A percentile compares a stretch with the other conserved stretches of the same genome.
phyloP scores from a whole-genome alignment of 805 yeast species.

The Yarrowia bubula region DNA sequence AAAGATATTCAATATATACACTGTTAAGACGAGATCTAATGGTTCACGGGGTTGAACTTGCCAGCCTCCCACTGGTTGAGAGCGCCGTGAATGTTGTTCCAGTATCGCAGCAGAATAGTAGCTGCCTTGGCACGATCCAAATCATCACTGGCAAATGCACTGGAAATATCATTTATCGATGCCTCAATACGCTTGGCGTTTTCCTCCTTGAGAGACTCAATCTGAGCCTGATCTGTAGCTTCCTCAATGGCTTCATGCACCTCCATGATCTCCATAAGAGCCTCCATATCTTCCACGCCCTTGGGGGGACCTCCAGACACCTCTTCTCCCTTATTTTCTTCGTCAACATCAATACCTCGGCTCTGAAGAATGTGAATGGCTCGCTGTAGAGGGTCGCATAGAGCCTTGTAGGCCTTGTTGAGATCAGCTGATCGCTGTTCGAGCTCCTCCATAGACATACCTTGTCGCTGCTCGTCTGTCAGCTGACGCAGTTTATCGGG shows the following conservation, averaged over 20 bases:
- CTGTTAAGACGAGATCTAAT: neutral
- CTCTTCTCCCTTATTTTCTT: conserved; percentile 35
- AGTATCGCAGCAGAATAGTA: conserved; percentile 74
- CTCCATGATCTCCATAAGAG: conserved; percentile 75
- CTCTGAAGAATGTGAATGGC: conserved; percentile 56
- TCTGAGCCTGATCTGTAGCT: conserved; percentile 57
- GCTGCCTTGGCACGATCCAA: conserved; percentile 61
- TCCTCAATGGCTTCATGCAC: conserved; percentile 80
- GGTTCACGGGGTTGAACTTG: conserved; percentile 21
- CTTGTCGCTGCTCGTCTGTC: conserved; percentile 30
- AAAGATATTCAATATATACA: conserved; percentile 4
- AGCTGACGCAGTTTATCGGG: conserved; percentile 61
- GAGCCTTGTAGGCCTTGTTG: conserved; percentile 73
- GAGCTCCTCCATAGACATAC: conserved; percentile 33
- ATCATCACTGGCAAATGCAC: conserved; percentile 48
- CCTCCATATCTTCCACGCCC: conserved; percentile 45
- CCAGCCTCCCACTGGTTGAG: conserved; percentile 25
- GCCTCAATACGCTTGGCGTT: conserved; percentile 56
- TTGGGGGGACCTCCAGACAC: conserved; percentile 40
- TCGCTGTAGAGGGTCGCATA: conserved; percentile 67
- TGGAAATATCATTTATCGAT: conserved; percentile 47
- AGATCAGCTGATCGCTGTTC: conserved; percentile 52
- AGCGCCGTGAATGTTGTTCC: conserved; percentile 60
- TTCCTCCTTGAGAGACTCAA: conserved; percentile 50
- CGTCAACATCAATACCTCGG: conserved; percentile 53